A percentile compares a stretch with the other conserved stretches of the same genome.
phyloP scores from a whole-genome alignment of 2,329 filamentous ascomycete species.

The Pseudopyrenochaeta lycopersici region DNA sequence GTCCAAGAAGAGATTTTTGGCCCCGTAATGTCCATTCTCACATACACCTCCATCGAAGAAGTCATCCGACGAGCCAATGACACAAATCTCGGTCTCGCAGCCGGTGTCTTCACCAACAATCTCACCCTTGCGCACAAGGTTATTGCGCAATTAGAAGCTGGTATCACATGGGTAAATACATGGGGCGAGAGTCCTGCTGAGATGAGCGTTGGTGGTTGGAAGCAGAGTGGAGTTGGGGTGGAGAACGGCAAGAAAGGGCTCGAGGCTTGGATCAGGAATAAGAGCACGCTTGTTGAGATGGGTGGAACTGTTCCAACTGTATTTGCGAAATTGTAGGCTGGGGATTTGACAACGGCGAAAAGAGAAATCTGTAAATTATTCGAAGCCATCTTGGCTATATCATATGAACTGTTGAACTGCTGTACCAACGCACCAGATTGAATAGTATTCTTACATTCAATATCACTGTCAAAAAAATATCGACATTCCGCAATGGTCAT shows the following conservation, averaged over 20 bases:
- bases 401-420: no score
- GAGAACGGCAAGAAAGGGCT: slow-evolving; percentile 85
- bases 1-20: slow-evolving; percentile 87
- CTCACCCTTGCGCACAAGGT: slow-evolving; percentile 77
- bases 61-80: slow-evolving; percentile 77
- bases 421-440: no score
- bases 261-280: slow-evolving; percentile 84
- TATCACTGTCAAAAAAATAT: no score
- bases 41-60: slow-evolving; percentile 75
- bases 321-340: slow-evolving; percentile 58
- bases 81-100: slow-evolving; percentile 80
- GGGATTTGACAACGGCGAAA: no score
- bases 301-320: slow-evolving; percentile 74
- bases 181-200: slow-evolving; percentile 94
- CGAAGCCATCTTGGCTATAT: no score
- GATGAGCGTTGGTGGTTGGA: slow-evolving; percentile 94
- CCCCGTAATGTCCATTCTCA: slow-evolving; percentile 82
- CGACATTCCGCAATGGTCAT: no score
- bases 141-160: slow-evolving; percentile 76
- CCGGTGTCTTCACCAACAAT: slow-evolving; percentile 82
- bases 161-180: slow-evolving; percentile 92
- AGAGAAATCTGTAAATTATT: no score
- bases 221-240: slow-evolving; percentile 85
- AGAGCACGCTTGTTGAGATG: slow-evolving; percentile 88
- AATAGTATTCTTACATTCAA: no score